Percentiles rank a stretch among this genome's conserved stretches.
These are phyloP conservation scores for Alternaria postmessia DNA, from an alignment of 2,329 filamentous ascomycete genomes.

Conservation along the genomic window DNA sequence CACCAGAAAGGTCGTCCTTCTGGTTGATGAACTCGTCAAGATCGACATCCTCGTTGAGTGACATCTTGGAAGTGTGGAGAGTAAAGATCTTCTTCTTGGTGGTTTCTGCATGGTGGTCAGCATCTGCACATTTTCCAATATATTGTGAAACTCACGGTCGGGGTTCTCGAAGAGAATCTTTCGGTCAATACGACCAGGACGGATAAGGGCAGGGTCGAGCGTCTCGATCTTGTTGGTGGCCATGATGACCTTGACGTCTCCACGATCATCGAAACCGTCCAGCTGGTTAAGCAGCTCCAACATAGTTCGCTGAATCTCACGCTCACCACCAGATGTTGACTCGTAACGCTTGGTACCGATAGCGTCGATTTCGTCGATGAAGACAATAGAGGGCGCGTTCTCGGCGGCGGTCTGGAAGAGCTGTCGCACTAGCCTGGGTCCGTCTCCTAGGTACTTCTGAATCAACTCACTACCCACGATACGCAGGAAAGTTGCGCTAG, in stretches of 20 bases:
- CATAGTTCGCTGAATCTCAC: constrained; percentile 98
- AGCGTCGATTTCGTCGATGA: constrained; percentile 99
- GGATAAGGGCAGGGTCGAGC: constrained; percentile 92
- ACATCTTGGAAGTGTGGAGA: constrained; percentile 99
- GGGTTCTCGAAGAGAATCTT: constrained; percentile 87
- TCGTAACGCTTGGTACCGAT: constrained; percentile 99
- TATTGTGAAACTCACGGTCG: constrained; percentile 62
- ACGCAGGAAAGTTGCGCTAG: constrained; percentile 96
- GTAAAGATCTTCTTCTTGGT: constrained; percentile 98
- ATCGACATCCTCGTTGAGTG: constrained; percentile 92
- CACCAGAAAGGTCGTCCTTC: constrained; percentile 96
- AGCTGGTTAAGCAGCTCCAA: constrained; percentile 97
- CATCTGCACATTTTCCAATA: neutral
- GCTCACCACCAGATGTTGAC: constrained; percentile 93
- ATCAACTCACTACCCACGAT: constrained; percentile 98
- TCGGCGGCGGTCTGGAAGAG: constrained; percentile 96
- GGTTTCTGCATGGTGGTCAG: constrained; percentile 77
- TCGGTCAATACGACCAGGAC: constrained; percentile 95
- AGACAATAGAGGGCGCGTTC: constrained; percentile 95
- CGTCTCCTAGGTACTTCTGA: constrained; percentile 98
- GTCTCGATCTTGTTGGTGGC: constrained; percentile 99
- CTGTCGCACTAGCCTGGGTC: constrained; percentile 91
- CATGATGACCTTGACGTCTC: constrained; percentile 99
- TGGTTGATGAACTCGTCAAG: constrained; percentile 98
- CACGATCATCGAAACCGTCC: constrained; percentile 97